phyloP scores from a whole-genome alignment of 495 filamentous ascomycete genomes.

The Evansstolkia leycettana region DNA sequence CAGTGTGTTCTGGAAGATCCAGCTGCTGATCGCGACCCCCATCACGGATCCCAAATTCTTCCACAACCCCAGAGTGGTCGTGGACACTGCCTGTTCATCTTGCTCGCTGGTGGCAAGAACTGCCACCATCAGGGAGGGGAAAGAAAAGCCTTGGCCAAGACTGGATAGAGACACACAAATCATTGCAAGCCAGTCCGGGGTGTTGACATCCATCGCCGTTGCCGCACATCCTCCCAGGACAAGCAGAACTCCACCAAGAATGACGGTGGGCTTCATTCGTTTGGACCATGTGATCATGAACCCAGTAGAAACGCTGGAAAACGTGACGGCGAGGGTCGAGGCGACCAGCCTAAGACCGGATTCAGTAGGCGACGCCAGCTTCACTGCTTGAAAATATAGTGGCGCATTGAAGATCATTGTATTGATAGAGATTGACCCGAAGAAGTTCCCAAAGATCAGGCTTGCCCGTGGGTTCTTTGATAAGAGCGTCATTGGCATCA shows the following conservation, averaged over 20 bases:
- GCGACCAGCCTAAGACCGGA: slow-evolving; percentile 61
- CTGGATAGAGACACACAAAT: slow-evolving; percentile 47
- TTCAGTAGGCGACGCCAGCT: slow-evolving; percentile 54
- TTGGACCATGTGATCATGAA: slow-evolving; percentile 58
- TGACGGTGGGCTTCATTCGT: slow-evolving; percentile 49
- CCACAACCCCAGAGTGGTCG: slow-evolving; percentile 56
- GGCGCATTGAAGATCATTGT: slow-evolving; percentile 68
- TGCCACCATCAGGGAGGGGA: slow-evolving; percentile 52
- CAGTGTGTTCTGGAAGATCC: slow-evolving; percentile 65
- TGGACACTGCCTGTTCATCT: slow-evolving; percentile 64
- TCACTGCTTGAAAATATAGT: slow-evolving; percentile 71
- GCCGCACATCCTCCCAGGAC: slow-evolving; percentile 45
- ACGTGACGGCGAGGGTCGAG: slow-evolving; percentile 44
- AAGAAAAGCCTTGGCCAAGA: slow-evolving; percentile 53
- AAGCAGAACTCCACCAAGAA: slow-evolving; percentile 39
- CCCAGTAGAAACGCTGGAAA: slow-evolving; percentile 49
- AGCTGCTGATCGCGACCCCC: slow-evolving; percentile 56
- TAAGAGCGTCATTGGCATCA: slow-evolving; percentile 59
- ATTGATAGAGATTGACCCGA: slow-evolving; percentile 49
- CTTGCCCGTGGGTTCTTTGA: slow-evolving; percentile 46
- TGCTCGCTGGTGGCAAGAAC: slow-evolving; percentile 55
- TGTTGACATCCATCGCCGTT: slow-evolving; percentile 35
- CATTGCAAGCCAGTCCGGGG: slow-evolving; percentile 47
- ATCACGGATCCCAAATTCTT: slow-evolving; percentile 57
- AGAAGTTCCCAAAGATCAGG: slow-evolving; percentile 60